These are phyloP conservation scores for Chytriomyces sp. DNA, from an alignment of 192 early-diverging fungal genomes.

Conservation along the genomic window DNA sequence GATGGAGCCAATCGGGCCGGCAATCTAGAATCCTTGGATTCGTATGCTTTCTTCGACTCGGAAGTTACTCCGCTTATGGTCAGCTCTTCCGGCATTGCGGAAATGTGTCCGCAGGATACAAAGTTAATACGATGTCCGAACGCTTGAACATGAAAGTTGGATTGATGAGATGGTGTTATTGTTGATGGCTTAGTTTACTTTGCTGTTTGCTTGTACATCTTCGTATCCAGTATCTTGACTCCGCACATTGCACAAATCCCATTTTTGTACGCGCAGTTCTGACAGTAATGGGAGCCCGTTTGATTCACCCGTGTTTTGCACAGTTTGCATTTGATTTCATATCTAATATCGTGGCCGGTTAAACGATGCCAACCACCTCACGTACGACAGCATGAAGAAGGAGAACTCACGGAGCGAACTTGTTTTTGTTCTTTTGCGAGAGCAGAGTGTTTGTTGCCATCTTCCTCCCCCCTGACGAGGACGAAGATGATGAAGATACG, in stretches of 20 bases:
- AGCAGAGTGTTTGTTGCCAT: slow-evolving; percentile 45
- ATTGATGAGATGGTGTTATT: too few species aligned
- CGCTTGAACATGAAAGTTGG: too few species aligned
- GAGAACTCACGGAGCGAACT: slow-evolving; percentile 41
- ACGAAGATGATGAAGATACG: not conserved
- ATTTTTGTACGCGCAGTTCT: slow-evolving; percentile 48
- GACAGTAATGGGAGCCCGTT: slow-evolving; percentile 42
- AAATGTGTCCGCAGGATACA: too few species aligned
- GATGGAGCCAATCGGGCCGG: too few species aligned
- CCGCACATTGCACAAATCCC: slow-evolving; percentile 55
- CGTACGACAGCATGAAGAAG: not conserved
- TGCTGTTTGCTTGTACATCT: slow-evolving; percentile 42
- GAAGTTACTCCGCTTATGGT: too few species aligned
- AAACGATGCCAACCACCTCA: not conserved
- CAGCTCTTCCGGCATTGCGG: too few species aligned
- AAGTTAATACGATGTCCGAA: too few species aligned
- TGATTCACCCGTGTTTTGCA: slow-evolving; percentile 46
- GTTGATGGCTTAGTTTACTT: slow-evolving; percentile 20
- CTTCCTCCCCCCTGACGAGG: not conserved
- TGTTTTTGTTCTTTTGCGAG: slow-evolving; percentile 41
- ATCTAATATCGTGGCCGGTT: slow-evolving; percentile 3
- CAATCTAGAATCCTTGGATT: too few species aligned
- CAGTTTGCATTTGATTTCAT: slow-evolving; percentile 39
- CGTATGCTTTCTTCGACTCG: too few species aligned
- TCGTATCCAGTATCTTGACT: slow-evolving; percentile 47